Conservation (phyloP, 768 basidiomycete species). For the Phanerodontia chrysosporium region DNA sequence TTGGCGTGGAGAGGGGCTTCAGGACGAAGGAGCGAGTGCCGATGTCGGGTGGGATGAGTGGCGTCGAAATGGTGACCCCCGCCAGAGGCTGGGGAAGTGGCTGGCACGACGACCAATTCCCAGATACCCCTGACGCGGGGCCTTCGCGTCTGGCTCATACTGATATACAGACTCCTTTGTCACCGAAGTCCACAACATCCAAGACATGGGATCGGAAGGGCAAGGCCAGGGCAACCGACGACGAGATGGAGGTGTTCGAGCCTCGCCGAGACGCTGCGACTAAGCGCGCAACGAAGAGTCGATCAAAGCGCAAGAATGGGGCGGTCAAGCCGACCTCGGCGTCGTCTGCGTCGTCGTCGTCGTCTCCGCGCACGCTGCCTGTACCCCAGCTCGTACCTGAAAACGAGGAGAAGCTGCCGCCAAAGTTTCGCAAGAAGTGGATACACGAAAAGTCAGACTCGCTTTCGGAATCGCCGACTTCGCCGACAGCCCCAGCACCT, state of each 20-base stretch:
- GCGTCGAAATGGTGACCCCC: constrained; percentile 48
- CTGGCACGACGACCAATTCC: neutral
- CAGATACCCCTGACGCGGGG: constrained; percentile 15
- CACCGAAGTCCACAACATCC: neutral
- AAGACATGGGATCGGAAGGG: constrained; percentile 23
- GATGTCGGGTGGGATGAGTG: constrained; percentile 57
- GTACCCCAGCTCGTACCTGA: constrained; percentile 2
- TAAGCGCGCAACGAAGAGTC: neutral
- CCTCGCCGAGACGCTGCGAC: neutral
- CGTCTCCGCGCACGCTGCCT: neutral
- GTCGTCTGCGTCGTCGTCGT: neutral
- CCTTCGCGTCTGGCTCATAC: constrained; percentile 9
- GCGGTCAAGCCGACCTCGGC: neutral
- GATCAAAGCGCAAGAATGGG: neutral
- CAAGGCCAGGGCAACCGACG: constrained; percentile 24
- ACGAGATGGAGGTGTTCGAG: constrained; percentile 16
- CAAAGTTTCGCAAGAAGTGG: constrained; percentile 58
- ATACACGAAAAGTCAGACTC: constrained; percentile 21
- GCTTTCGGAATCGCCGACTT: constrained; percentile 21
- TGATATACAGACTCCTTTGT: constrained; percentile 1
- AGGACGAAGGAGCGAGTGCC: constrained; percentile 54
- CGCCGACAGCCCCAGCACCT: neutral
- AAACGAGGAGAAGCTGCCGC: constrained; percentile 44
- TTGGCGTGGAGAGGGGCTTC: constrained; percentile 59
- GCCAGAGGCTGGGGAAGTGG: constrained; percentile 1